Evolutionary conservation across 345 rosid species (phyloP), one percentile per base, ranked within the genome.

Genomic region (Rhodomyrtus tomentosa): DNA sequence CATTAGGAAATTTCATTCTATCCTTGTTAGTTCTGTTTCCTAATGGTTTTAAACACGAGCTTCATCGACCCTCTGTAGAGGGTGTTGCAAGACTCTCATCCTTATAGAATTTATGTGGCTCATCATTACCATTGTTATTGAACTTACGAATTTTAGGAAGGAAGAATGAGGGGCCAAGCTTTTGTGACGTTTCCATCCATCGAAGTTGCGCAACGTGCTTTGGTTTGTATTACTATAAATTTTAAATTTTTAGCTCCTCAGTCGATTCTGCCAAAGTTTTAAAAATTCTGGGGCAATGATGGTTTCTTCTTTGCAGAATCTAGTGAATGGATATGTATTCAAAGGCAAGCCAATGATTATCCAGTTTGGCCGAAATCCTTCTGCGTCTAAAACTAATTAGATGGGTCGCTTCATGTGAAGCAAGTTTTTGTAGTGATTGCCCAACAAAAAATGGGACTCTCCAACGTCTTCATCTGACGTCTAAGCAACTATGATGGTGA

Each of bases 141-240:
- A 11, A n/a, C 79, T 25, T 29, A 54, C 53, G 72, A 27, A 84
- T 86, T 90, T 54, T 92, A 96, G 99, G 99, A 95, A 89, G 98
- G 98, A 86, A 92, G 98, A 87, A 95, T 96, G 98, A 93, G 98
- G 89, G 98, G 97, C 84, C 99, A 94, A 90, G 99, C 99, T 55
- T 97, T 95, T 87, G 92, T 97, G 87, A 95, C 98, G 55, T 97
- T 97, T 89, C 98, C 98, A 84, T 93, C 98, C 1, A 89, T 91
- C 87, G 98, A 97, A 88, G 92, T 95, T 86, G 98, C 98, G 40
- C 98, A 92, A 82, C 90, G 51, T 85, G 98, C 98, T 82, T 88
- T 97, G 98, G 98, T 95, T 89, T 82, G 93, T 84, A 87, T 87
- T 53, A 68, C 13, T 36, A 10, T 48, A 52, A 16, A 24, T 80